phyloP scores from a whole-genome alignment of 345 rosid species.

The Eucalyptus regnans region DNA sequence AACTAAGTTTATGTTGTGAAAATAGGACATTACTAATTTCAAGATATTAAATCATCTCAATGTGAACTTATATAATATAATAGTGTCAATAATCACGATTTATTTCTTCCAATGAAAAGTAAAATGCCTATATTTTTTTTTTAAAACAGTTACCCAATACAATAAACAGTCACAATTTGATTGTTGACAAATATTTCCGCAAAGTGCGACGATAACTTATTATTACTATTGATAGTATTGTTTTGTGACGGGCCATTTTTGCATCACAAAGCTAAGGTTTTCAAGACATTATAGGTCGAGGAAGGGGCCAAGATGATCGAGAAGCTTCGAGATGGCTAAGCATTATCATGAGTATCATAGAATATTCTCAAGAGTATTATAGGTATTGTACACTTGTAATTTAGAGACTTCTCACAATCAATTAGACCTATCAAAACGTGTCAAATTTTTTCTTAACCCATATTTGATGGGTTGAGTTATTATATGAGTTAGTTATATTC shows the following conservation, averaged over 20 bases:
- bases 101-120: background rate
- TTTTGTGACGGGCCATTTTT: background rate
- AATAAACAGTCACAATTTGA: background rate
- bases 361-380: background rate
- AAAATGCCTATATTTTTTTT: background rate
- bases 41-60: background rate
- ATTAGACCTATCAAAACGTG: background rate
- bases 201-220: background rate
- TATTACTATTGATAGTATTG: background rate
- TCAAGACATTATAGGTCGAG: background rate
- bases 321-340: background rate
- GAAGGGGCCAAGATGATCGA: background rate
- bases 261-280: background rate
- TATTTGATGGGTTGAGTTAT: background rate
- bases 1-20: background rate
- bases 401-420: background rate
- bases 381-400: background rate
- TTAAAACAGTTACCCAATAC: background rate
- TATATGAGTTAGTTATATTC: background rate
- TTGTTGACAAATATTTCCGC: background rate
- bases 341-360: background rate
- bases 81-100: background rate
- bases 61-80: background rate
- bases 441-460: background rate
- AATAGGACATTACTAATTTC: background rate